Evolutionary conservation across 345 rosid species (phyloP).

Genomic region (Ailanthus altissimus): DNA sequence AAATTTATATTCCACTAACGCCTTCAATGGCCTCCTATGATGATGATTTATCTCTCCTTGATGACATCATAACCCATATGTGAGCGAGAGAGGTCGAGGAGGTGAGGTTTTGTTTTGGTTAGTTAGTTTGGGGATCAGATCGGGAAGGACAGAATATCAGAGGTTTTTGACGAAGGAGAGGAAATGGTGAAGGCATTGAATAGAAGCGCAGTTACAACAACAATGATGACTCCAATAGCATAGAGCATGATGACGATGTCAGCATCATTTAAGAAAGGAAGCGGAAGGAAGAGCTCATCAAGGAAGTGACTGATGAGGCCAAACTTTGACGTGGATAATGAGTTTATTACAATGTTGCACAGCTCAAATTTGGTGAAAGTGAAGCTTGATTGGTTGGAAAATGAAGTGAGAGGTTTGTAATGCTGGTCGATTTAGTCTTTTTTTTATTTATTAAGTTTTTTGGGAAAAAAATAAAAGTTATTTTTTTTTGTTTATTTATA

Average conservation of each 20-base stretch:
- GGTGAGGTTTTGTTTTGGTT: no score
- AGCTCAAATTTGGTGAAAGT: constrained; percentile 98
- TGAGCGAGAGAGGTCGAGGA: constrained; percentile 13
- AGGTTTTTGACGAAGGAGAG: constrained; percentile 38
- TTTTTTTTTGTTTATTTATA: constrained; percentile 29
- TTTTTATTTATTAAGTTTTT: constrained; percentile 19
- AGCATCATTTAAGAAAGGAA: constrained; percentile 65
- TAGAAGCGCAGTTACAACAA: constrained; percentile 27
- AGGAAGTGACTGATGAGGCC: constrained; percentile 71
- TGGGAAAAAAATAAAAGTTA: background rate
- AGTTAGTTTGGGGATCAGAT: constrained; percentile 34
- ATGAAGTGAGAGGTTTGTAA: constrained; percentile 90
- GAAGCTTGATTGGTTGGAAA: constrained; percentile 94
- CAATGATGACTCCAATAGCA: constrained; percentile 33
- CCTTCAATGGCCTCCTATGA: no score
- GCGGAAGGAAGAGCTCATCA: constrained; percentile 53
- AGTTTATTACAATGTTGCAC: constrained; percentile 78
- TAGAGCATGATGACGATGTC: constrained; percentile 53
- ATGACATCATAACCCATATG: no score
- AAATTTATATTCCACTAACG: no score
- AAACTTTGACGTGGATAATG: constrained; percentile 92
- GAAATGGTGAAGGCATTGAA: constrained; percentile 29
- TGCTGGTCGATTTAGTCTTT: constrained; percentile 64
- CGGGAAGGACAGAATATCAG: constrained; percentile 49
- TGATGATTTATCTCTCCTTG: no score